Evolutionary conservation across 83 land plant species (phyloP).

Genomic region (Isoetes engelmannii): DNA sequence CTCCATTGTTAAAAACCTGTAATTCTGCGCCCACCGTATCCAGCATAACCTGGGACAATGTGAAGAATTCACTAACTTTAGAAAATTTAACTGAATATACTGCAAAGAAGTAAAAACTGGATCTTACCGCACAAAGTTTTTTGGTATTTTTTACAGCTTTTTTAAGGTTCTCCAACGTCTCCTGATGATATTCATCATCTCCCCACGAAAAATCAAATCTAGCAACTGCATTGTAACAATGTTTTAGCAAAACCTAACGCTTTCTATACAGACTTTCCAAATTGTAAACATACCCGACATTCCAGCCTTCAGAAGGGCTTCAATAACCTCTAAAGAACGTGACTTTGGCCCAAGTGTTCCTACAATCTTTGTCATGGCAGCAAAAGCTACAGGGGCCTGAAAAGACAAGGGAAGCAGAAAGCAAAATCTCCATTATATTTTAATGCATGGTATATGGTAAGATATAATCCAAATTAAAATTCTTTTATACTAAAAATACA

Average conservation of each 20-base stretch:
- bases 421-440: too few relatives aligned
- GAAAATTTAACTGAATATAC: neutral
- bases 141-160: slow-evolving; percentile 64
- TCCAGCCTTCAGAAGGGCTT: slow-evolving; percentile 29
- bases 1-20: slow-evolving; percentile 62
- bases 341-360: slow-evolving; percentile 20
- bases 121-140: slow-evolving; percentile 81
- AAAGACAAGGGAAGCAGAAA: too few relatives aligned
- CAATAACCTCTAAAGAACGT: slow-evolving; percentile 19
- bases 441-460: too few relatives aligned
- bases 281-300: slow-evolving; percentile 22
- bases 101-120: neutral
- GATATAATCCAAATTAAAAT: neutral
- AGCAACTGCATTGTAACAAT: slow-evolving; percentile 44
- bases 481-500: neutral
- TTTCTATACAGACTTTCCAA: neutral
- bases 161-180: slow-evolving; percentile 81
- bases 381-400: slow-evolving; percentile 16
- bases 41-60: slow-evolving; percentile 60
- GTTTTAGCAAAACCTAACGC: neutral
- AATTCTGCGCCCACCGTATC: slow-evolving; percentile 86
- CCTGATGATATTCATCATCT: slow-evolving; percentile 67
- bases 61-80: neutral
- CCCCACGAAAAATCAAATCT: slow-evolving; percentile 89
- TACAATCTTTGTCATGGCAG: slow-evolving; percentile 21